Conservation (phyloP, 768 basidiomycete species). For the Tricholoma sp. region DNA sequence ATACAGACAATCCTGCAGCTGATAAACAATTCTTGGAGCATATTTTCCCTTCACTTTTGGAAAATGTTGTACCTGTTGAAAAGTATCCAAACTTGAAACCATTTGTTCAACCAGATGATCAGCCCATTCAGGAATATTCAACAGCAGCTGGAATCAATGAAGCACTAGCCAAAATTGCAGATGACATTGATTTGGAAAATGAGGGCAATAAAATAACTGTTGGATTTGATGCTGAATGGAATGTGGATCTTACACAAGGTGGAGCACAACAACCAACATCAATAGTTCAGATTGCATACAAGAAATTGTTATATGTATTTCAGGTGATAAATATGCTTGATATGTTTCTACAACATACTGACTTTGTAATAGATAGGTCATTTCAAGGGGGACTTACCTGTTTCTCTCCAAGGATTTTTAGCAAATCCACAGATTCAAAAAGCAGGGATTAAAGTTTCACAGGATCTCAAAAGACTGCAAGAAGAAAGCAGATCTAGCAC, state of each 20-base stretch:
- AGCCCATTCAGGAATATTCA: conserved; percentile 7
- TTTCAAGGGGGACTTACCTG: not conserved
- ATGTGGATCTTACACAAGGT: conserved; percentile 11
- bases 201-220: conserved; percentile 9
- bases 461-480: too few relatives aligned
- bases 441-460: too few relatives aligned
- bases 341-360: too few relatives aligned
- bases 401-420: too few relatives aligned
- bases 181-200: conserved; percentile 10
- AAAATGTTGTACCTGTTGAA: conserved; percentile 14
- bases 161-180: conserved; percentile 11
- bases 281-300: not conserved
- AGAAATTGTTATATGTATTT: not conserved
- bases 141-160: conserved; percentile 11
- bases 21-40: not conserved
- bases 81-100: conserved; percentile 19
- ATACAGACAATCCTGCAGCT: not conserved
- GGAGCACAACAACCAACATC: not conserved
- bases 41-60: conserved; percentile 8
- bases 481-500: too few relatives aligned
- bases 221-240: conserved; percentile 23
- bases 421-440: too few relatives aligned
- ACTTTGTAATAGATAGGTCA: not conserved
- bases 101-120: conserved; percentile 12
- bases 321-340: not conserved